Evolutionary conservation across 2,329 filamentous ascomycete genomes (phyloP).

Genomic region (Penicillium sp.): DNA sequence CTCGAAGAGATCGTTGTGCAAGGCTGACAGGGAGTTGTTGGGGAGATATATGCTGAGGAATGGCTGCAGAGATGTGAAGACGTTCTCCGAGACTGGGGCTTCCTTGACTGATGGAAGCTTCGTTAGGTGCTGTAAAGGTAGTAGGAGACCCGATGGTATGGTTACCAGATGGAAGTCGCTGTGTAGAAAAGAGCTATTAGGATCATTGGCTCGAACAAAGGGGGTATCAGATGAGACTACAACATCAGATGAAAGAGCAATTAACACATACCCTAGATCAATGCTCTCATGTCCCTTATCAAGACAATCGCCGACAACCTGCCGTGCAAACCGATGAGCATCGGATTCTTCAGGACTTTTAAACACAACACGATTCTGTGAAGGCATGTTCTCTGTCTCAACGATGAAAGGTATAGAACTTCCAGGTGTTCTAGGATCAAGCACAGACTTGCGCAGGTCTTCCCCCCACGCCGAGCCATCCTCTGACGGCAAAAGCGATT

Average conservation of each 20-base stretch:
- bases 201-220: neutral
- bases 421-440: slow-evolving; percentile 15
- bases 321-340: slow-evolving; percentile 39
- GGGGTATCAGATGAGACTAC: neutral
- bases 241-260: neutral
- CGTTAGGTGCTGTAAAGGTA: slow-evolving; percentile 41
- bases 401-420: slow-evolving; percentile 1
- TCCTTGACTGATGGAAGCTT: slow-evolving; percentile 38
- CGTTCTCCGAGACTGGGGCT: slow-evolving; percentile 38
- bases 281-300: slow-evolving; percentile 47
- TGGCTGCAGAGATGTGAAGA: slow-evolving; percentile 42
- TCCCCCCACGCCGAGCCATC: slow-evolving; percentile 41
- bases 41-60: slow-evolving; percentile 46
- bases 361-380: slow-evolving; percentile 11
- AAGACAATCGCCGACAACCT: slow-evolving; percentile 43
- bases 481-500: slow-evolving; percentile 36
- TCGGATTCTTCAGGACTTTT: slow-evolving; percentile 32
- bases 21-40: slow-evolving; percentile 40
- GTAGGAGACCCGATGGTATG: slow-evolving; percentile 37
- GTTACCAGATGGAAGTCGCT: slow-evolving; percentile 35
- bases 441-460: slow-evolving; percentile 35
- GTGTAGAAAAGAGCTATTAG: neutral
- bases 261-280: slow-evolving; percentile 44
- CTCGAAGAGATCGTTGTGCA: slow-evolving; percentile 45
- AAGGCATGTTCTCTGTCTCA: slow-evolving; percentile 1